Conservation (phyloP, 2,329 filamentous ascomycete genomes). For the Fusarium buxicola region DNA sequence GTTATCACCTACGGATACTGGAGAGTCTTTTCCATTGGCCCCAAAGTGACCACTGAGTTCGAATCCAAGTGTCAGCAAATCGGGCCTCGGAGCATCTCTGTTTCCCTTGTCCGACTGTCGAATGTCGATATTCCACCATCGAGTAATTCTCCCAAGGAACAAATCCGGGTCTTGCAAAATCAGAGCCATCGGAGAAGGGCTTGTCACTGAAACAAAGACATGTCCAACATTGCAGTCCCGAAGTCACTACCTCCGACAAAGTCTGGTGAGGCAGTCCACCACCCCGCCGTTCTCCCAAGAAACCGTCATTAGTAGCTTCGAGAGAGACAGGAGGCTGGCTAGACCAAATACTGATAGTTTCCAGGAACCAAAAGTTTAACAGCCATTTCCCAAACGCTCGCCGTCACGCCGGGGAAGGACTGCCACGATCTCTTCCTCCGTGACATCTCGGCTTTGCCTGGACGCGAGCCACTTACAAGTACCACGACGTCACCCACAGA, state of each 20-base stretch:
- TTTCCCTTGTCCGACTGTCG: background rate
- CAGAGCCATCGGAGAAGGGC: background rate
- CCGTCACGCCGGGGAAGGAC: slow-evolving; percentile 44
- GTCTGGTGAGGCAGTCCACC: background rate
- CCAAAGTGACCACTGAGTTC: background rate
- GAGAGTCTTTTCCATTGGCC: too few relatives aligned
- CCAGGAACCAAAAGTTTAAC: background rate
- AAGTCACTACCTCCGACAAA: background rate
- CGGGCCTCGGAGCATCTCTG: slow-evolving; percentile 26
- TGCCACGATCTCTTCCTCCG: slow-evolving; percentile 40
- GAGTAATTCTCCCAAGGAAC: background rate
- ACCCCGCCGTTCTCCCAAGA: too few relatives aligned
- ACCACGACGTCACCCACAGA: slow-evolving; percentile 18
- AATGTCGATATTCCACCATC: background rate
- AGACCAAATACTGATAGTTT: background rate
- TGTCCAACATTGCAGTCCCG: slow-evolving; percentile 6
- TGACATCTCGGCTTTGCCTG: slow-evolving; percentile 44
- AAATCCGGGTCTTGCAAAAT: background rate
- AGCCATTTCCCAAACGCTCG: slow-evolving; percentile 5
- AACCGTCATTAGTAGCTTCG: background rate
- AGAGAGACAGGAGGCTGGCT: too few relatives aligned
- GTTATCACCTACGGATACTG: background rate
- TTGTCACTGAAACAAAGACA: background rate
- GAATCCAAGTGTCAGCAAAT: slow-evolving; percentile 18
- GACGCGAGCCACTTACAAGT: slow-evolving; percentile 37